Base-by-base conservation (phyloP, 2,329 filamentous ascomycete species). In the Xylaria sp. region DNA sequence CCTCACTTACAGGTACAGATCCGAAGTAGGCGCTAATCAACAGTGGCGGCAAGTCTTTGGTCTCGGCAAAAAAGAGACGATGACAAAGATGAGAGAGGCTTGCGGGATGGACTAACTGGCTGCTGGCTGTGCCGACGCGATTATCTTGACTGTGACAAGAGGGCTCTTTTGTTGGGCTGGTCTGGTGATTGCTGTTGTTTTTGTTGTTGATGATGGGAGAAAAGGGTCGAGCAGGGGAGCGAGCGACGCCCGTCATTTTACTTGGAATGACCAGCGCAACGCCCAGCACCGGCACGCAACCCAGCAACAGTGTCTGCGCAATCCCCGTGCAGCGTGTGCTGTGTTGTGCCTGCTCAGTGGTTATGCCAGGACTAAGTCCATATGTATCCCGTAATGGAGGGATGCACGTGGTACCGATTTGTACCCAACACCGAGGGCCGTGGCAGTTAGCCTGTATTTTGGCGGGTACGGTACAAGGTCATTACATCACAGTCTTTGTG, bases 61-160 rank as follows among this genome's bases (percentile, higher is more conserved):
- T 77, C 75, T 75, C 73, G 64, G 65, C 63, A 55, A 55, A 51
- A 66, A 37, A 56, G 70, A 59, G 69, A 28, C 75, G 72, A 76
- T 74, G 75, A 73, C 77, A 81, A 80, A 79, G 77, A 74, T 71
- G 63, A 62, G 66, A 73, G 70, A 70, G 77, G 77, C 77, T 80
- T 81, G 41, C 41, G 18, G 41, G 13, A 46, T 46, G 41, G 41
- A n/a, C 41, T 46, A 13, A 44, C 41, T 44, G 77, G 37, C 37
- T 58, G 55, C 77, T 80, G 81, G 82, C 83, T 82, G 78, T 79
- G 84, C 86, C 87, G 86, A 80, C 82, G 86, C 83, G 86, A 88
- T 82, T 81, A 85, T 85, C 86, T 80, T 82, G 83, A 85, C 87
- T 87, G 87, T 87, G 87, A 89, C 86, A 84, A 82, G 81, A 73